Evolutionary conservation across 176 grass and related monocot species (phyloP).

Genomic region (Eragrostis curvula): DNA sequence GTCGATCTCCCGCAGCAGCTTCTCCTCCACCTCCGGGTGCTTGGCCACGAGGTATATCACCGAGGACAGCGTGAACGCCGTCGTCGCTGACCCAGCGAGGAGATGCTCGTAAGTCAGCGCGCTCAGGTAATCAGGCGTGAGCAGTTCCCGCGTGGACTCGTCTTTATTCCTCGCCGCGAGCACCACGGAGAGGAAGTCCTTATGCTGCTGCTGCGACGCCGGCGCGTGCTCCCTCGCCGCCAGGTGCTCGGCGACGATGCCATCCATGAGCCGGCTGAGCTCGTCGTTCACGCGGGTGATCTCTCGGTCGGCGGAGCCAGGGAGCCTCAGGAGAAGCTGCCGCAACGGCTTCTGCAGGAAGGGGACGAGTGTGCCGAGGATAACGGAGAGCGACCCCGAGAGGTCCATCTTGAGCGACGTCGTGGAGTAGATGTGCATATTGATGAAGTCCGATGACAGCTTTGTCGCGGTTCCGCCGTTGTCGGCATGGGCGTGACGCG

Average conservation of each 20-base stretch:
- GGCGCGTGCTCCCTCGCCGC: conserved; percentile 46
- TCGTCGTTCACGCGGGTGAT: background rate
- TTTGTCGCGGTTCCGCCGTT: too few species aligned
- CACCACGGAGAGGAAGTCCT: too few species aligned
- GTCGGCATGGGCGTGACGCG: background rate
- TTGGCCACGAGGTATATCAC: conserved; percentile 52
- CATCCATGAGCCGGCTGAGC: background rate
- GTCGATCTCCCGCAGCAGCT: conserved; percentile 61
- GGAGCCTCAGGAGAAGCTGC: conserved; percentile 38
- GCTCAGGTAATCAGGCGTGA: conserved; percentile 61
- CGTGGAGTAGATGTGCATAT: conserved; percentile 57
- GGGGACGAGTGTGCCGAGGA: conserved; percentile 49
- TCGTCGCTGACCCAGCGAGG: conserved; percentile 55
- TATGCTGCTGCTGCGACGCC: too few species aligned
- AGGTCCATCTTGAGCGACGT: conserved; percentile 53
- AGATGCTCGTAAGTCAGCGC: conserved; percentile 73
- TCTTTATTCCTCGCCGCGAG: too few species aligned
- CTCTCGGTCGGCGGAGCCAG: conserved; percentile 46
- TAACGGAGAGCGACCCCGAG: conserved; percentile 54
- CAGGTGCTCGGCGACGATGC: background rate
- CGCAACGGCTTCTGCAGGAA: conserved; percentile 47
- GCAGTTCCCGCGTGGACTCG: conserved; percentile 37
- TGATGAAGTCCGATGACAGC: too few species aligned
- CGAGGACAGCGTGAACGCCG: conserved; percentile 58
- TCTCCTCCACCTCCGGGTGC: conserved; percentile 64